phyloP scores from a whole-genome alignment of 2,329 filamentous ascomycete species.

The Acrocalymma vagum region DNA sequence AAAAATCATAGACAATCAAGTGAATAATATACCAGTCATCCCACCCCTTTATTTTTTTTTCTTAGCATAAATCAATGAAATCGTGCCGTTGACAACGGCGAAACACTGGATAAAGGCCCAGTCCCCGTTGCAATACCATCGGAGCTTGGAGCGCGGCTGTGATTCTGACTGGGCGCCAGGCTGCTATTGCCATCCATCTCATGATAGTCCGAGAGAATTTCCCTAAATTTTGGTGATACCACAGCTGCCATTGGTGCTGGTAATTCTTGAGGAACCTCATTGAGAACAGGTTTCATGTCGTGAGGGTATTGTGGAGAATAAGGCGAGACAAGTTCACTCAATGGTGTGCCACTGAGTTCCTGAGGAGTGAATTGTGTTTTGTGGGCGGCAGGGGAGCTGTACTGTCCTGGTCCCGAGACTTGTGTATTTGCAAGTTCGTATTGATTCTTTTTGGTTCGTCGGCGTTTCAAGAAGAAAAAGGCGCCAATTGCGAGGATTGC shows the following conservation, averaged over 20 bases:
- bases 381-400: slow-evolving; percentile 5
- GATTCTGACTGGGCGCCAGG: slow-evolving; percentile 14
- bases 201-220: slow-evolving; percentile 26
- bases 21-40: background rate
- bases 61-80: slow-evolving; percentile 2
- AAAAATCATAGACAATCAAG: slow-evolving; percentile 1
- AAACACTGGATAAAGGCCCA: slow-evolving; percentile 18
- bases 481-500: slow-evolving; percentile 28
- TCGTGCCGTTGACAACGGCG: slow-evolving; percentile 25
- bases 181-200: slow-evolving; percentile 30
- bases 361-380: slow-evolving; percentile 27
- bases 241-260: slow-evolving; percentile 25
- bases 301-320: slow-evolving; percentile 18
- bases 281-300: slow-evolving; percentile 30
- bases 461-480: slow-evolving; percentile 31
- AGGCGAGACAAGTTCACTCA: slow-evolving; percentile 32
- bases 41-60: background rate
- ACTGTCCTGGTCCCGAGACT: slow-evolving; percentile 22
- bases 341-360: slow-evolving; percentile 34
- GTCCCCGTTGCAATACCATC: slow-evolving; percentile 22
- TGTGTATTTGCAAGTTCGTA: slow-evolving; percentile 32
- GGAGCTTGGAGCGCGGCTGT: slow-evolving; percentile 33
- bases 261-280: slow-evolving; percentile 33
- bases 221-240: slow-evolving; percentile 31
- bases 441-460: slow-evolving; percentile 14